These are phyloP conservation scores for Secale cereale DNA, from an alignment of 176 grass and related monocot genomes.

Conservation along the genomic window DNA sequence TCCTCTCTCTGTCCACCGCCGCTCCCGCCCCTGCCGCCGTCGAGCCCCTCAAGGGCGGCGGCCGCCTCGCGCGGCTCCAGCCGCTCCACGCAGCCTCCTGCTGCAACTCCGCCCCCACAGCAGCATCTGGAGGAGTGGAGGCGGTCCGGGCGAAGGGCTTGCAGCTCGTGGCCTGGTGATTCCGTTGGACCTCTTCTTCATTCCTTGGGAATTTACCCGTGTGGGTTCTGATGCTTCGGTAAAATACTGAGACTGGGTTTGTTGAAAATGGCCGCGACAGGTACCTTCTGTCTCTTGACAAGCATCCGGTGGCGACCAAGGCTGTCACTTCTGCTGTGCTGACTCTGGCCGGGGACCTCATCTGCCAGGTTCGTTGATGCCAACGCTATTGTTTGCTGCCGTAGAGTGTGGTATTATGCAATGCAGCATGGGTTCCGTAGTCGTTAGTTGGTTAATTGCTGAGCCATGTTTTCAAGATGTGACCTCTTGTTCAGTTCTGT, in stretches of 20 bases:
- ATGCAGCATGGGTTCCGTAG: background rate
- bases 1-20: background rate
- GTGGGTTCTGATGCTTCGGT: background rate
- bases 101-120: background rate
- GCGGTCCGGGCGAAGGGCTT: background rate
- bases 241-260: background rate
- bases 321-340: constrained; percentile 59
- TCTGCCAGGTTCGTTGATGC: constrained; percentile 51
- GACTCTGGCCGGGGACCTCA: constrained; percentile 58
- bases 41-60: background rate
- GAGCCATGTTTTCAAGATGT: background rate
- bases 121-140: background rate
- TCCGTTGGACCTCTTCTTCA: background rate
- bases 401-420: background rate
- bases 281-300: constrained; percentile 4
- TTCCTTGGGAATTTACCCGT: background rate
- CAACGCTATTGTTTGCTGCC: background rate
- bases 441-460: background rate
- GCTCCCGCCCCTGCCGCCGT: background rate
- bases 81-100: background rate
- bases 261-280: background rate
- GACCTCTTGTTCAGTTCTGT: background rate
- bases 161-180: constrained; percentile 1
- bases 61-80: background rate
- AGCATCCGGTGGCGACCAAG: constrained; percentile 49